These are phyloP conservation scores for Mycosphaerella sp. DNA, from an alignment of 2,329 filamentous ascomycete species.

Conservation along the genomic window DNA sequence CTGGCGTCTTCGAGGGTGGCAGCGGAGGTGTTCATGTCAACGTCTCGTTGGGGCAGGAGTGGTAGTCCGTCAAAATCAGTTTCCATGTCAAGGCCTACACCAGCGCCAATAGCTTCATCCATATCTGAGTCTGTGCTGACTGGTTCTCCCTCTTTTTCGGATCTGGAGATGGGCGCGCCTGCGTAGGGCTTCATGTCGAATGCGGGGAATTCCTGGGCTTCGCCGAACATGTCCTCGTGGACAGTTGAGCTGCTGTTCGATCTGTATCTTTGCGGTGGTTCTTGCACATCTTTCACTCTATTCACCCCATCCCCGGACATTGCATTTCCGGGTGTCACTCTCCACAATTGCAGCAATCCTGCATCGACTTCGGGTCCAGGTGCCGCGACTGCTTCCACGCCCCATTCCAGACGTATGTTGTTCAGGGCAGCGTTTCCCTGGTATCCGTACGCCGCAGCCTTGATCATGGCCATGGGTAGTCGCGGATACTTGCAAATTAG, in stretches of 20 bases:
- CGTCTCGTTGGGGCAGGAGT: not conserved
- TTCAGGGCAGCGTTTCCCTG: constrained; percentile 68
- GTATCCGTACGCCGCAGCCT: constrained; percentile 79
- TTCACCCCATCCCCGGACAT: constrained; percentile 31
- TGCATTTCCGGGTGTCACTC: constrained; percentile 40
- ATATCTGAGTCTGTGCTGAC: not conserved
- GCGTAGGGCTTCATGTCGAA: constrained; percentile 24
- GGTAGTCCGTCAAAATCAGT: not conserved
- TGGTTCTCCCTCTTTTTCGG: not conserved
- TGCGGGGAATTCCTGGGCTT: constrained; percentile 39
- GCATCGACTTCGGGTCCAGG: constrained; percentile 90
- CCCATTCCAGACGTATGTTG: constrained; percentile 76
- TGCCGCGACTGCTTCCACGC: constrained; percentile 77
- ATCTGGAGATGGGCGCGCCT: constrained; percentile 16
- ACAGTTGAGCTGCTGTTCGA: constrained; percentile 58
- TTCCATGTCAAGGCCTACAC: constrained; percentile 1
- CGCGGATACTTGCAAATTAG: constrained; percentile 86
- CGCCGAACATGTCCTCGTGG: constrained; percentile 79
- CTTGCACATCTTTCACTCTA: constrained; percentile 30
- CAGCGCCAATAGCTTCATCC: constrained; percentile 5
- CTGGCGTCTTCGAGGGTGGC: constrained; percentile 55
- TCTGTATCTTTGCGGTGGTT: constrained; percentile 32
- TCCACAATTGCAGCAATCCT: constrained; percentile 74
- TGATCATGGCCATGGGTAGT: constrained; percentile 80
- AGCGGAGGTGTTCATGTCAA: constrained; percentile 22